A percentile compares a stretch with the other conserved stretches of the same genome.
Conservation (phyloP, 192 early-diverging fungal genomes). For the Chytriomyces sp. region DNA sequence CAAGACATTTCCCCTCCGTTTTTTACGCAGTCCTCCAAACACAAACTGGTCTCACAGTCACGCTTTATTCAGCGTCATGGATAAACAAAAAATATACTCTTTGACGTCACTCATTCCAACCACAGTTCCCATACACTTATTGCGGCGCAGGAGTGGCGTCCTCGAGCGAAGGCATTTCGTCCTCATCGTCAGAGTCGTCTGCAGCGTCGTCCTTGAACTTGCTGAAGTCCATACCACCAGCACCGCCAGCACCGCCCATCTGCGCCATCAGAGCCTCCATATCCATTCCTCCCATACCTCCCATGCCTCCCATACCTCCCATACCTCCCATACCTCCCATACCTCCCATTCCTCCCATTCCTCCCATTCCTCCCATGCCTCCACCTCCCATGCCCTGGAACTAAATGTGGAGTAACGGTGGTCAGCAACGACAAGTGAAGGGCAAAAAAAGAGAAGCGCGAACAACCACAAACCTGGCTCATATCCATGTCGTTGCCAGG, state of each 20-base stretch:
- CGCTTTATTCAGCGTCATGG: no score
- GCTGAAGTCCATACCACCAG: constrained; percentile 59
- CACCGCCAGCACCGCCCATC: constrained; percentile 31
- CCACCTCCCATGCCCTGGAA: constrained; percentile 63
- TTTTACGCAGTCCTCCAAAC: no score
- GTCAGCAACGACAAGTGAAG: not conserved
- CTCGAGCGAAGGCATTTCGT: constrained; percentile 28
- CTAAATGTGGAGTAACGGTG: constrained; percentile 49
- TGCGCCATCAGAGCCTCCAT: not conserved
- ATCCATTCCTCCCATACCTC: constrained; percentile 43
- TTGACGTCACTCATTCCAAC: no score
- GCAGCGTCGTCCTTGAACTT: not conserved
- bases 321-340: constrained; percentile 65
- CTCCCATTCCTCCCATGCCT: constrained; percentile 48
- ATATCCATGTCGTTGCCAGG: constrained; percentile 29
- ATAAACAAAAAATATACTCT: no score
- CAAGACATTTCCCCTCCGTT: no score
- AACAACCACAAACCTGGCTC: not conserved
- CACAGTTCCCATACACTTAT: no score
- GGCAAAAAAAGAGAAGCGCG: not conserved
- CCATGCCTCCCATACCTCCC: constrained; percentile 47
- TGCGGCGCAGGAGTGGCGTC: constrained; percentile 1
- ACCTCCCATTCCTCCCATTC: constrained; percentile 62
- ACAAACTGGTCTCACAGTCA: no score
- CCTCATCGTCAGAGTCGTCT: constrained; percentile 27